Evolutionary conservation across 164 flowering plant genomes (phyloP).

Genomic region (grape (Vitis vinifera)): DNA sequence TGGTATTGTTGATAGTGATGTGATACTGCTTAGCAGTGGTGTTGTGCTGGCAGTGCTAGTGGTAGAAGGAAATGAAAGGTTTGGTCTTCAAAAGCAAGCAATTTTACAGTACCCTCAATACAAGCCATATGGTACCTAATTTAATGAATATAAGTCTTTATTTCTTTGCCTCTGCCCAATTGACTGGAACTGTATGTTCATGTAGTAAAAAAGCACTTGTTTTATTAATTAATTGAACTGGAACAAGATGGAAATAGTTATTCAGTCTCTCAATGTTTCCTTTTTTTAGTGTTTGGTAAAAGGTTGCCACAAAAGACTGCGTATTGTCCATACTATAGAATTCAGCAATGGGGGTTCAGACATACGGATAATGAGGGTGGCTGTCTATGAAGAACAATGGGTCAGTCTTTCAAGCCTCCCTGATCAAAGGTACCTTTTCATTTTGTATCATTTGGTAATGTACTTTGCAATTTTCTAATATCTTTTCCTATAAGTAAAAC

Average conservation of each 20-base stretch:
- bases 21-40: no score
- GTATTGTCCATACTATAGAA: slow-evolving; percentile 90
- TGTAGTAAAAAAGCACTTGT: no score
- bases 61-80: no score
- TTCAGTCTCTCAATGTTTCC: slow-evolving; percentile 12
- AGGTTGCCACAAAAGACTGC: slow-evolving; percentile 92
- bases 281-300: slow-evolving; percentile 81
- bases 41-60: no score
- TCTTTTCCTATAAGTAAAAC: neutral
- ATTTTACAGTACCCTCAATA: no score
- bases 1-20: no score
- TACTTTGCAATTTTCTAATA: slow-evolving; percentile 4
- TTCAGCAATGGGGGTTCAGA: slow-evolving; percentile 86
- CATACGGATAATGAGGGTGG: slow-evolving; percentile 89
- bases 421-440: slow-evolving; percentile 52
- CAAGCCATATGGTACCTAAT: no score
- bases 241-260: neutral
- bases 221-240: no score
- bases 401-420: slow-evolving; percentile 55
- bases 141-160: no score
- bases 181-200: no score
- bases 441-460: neutral
- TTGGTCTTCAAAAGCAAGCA: no score
- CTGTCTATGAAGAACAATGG: slow-evolving; percentile 92
- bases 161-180: no score